Base-by-base conservation (phyloP, 805 yeast species). In the Ogataea dorogensis region DNA sequence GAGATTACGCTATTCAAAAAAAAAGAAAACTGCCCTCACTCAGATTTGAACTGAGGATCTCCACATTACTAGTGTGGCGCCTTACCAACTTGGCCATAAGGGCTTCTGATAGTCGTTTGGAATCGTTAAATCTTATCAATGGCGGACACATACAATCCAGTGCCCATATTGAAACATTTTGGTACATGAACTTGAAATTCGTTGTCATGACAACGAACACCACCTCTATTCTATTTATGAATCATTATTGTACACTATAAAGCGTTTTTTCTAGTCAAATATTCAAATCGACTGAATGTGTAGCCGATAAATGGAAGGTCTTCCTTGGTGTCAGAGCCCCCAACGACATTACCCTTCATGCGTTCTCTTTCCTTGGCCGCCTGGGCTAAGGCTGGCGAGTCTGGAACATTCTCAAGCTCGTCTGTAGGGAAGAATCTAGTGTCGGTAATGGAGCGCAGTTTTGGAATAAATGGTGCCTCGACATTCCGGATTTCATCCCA, bases 351-450 rank as follows among this genome's bases (percentile, higher is more conserved):
- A 28, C 62, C 61, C 52, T 63, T 63, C 58, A 71, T 64, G 38
- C 65, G 70, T 41, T 77, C 84, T 47, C 80, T 70, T 56, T 75
- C 82, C 51, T 74, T 73, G 50, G 81, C 81, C 19, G 88, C 87
- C 56, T 69, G 71, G 56, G 74, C 71, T 56, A 75, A 67, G 4
- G 81, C 81, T 9, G 96, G 95, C 29, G 86, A 79, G 53, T 89
- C 97, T 2, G 98, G 96, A 33, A 91, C 88, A 53, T 86, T 86
- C 60, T 91, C 96, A 53, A 91, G 70, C 57, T 91, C 98, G 59
- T 91, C 98, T 2, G 95, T 87, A 26, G 98, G 98, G 87, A 93
- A 93, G 69, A 91, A 91, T 51, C 97, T 73, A 0, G 98, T 93
- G 61, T 93, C 98, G 5, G 98, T 91, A 43, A 91, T 83, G 9